These are phyloP conservation scores for Lachancea dasiensis DNA, from an alignment of 805 yeast genomes.

Conservation along the genomic window DNA sequence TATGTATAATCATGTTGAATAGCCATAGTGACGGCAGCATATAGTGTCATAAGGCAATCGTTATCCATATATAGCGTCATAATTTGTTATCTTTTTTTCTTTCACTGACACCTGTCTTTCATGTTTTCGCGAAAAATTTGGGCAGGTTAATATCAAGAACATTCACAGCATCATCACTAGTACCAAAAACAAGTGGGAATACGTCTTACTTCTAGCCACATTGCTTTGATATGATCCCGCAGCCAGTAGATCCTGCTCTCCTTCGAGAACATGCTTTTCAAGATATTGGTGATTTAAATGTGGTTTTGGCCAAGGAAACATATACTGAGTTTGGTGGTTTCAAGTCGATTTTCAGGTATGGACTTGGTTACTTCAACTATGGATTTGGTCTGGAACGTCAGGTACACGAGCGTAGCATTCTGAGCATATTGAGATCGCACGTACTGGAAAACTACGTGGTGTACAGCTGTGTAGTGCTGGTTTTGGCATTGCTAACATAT, in stretches of 20 bases:
- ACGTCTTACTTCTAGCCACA: too few relatives aligned
- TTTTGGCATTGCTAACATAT: slow-evolving; percentile 17
- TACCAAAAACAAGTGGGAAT: too few relatives aligned
- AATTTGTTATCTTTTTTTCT: too few relatives aligned
- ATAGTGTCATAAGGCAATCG: too few relatives aligned
- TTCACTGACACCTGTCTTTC: too few relatives aligned
- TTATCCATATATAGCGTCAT: too few relatives aligned
- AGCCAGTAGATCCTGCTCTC: slow-evolving; percentile 33
- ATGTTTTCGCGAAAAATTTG: too few relatives aligned
- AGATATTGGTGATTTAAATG: slow-evolving; percentile 28
- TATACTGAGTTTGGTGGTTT: slow-evolving; percentile 30
- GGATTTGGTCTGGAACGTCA: slow-evolving; percentile 20
- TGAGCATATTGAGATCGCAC: slow-evolving; percentile 20
- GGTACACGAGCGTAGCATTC: slow-evolving; percentile 19
- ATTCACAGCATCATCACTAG: too few relatives aligned
- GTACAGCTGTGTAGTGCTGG: slow-evolving; percentile 17
- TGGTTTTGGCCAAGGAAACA: slow-evolving; percentile 25
- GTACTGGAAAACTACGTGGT: slow-evolving; percentile 20
- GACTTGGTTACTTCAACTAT: slow-evolving; percentile 33
- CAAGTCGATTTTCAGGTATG: slow-evolving; percentile 25
- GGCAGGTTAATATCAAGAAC: too few relatives aligned
- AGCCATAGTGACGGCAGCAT: not conserved
- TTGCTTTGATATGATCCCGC: slow-evolving; percentile 35
- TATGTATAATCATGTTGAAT: not conserved
- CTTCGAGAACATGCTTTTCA: slow-evolving; percentile 34